Conservation (phyloP, 2,329 filamentous ascomycete genomes). For the Cercospora canescens region DNA sequence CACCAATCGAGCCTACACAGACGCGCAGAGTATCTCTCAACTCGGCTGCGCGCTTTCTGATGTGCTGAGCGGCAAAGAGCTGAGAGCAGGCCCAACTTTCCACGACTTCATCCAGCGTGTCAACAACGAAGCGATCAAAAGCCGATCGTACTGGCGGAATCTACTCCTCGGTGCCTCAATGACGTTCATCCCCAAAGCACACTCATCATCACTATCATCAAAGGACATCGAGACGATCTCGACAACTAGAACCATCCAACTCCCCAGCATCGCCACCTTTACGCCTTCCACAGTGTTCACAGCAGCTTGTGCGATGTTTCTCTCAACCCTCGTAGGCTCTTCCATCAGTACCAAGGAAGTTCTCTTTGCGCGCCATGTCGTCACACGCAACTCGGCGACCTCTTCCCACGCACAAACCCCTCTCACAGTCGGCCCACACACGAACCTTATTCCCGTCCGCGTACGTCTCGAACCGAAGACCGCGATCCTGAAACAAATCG, state of each 20-base stretch:
- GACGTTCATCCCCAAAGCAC: not conserved
- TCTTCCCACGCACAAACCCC: not conserved
- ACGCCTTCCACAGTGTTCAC: constrained; percentile 7
- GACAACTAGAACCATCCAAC: not conserved
- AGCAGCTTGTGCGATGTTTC: constrained; percentile 1
- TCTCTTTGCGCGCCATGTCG: not conserved
- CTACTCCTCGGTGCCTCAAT: constrained; percentile 6
- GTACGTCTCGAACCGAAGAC: constrained; percentile 1
- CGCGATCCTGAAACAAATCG: constrained; percentile 2
- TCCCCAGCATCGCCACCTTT: not conserved
- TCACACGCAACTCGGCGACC: not conserved
- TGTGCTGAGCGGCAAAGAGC: not conserved
- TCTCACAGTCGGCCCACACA: not conserved
- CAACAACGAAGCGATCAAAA: not conserved
- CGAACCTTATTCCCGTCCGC: constrained; percentile 6
- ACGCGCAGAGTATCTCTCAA: not conserved
- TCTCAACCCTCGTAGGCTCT: not conserved
- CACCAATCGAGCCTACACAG: constrained; percentile 6
- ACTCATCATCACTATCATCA: not conserved
- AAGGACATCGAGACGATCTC: not conserved
- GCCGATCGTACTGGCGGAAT: constrained; percentile 9
- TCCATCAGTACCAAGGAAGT: not conserved
- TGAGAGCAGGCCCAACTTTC: not conserved
- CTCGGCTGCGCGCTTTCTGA: constrained; percentile 3
- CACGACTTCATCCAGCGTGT: not conserved